Evolutionary conservation across 345 rosid genomes (phyloP).

Genomic region (Barbarea vulgaris): DNA sequence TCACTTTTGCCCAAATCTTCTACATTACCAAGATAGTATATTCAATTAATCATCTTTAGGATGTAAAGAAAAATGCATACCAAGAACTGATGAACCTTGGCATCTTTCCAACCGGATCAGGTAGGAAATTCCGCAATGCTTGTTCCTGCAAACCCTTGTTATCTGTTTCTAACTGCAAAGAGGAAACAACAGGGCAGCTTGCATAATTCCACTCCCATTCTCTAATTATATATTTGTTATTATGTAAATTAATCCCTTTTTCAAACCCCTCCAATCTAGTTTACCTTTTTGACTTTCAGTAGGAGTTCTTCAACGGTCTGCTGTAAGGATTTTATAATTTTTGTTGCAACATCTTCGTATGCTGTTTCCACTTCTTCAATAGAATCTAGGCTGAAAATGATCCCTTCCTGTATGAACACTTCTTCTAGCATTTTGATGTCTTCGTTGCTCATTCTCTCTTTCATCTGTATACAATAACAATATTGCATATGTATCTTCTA

Average conservation of each 20-base stretch:
- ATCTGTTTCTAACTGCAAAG: conserved; percentile 53
- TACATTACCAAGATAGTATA: conserved; percentile 1
- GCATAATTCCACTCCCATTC: not conserved
- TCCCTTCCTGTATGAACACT: conserved; percentile 56
- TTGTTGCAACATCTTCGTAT: conserved; percentile 47
- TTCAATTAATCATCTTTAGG: conserved; percentile 13
- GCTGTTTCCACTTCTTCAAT: conserved; percentile 51
- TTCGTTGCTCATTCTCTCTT: conserved; percentile 59
- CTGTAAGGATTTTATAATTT: conserved; percentile 53
- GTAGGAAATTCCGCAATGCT: conserved; percentile 39
- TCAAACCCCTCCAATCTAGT: conserved; percentile 15
- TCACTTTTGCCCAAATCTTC: conserved; percentile 10
- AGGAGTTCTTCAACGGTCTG: conserved; percentile 57
- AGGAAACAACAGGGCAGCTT: conserved; percentile 21
- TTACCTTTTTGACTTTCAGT: conserved; percentile 55
- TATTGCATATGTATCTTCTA: not conserved
- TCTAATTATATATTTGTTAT: not conserved
- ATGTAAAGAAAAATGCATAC: conserved; percentile 33
- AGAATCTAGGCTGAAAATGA: conserved; percentile 48
- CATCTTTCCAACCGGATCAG: conserved; percentile 33
- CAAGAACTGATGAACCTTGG: conserved; percentile 36
- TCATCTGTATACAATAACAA: conserved; percentile 48
- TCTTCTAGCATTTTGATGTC: conserved; percentile 73
- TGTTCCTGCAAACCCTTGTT: conserved; percentile 49
- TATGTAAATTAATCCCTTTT: conserved; percentile 3